Evolutionary conservation across 2,329 filamentous ascomycete species (phyloP).

Genomic region (Colletotrichum sp.): DNA sequence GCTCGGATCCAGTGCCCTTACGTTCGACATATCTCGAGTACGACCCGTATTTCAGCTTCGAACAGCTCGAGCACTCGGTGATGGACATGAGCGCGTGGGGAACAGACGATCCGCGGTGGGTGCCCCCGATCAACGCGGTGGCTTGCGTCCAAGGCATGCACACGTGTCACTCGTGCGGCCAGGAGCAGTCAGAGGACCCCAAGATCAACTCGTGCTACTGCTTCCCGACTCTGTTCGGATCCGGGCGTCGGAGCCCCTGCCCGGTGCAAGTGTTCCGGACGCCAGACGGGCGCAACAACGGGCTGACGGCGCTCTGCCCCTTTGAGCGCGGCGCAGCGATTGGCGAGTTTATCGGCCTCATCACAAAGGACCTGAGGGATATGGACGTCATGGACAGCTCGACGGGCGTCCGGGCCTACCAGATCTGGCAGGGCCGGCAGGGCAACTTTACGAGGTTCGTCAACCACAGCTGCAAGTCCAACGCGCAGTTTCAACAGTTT

Average conservation of each 20-base stretch:
- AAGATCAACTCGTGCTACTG: slow-evolving; percentile 55
- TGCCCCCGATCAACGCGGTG: slow-evolving; percentile 30
- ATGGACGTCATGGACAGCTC: slow-evolving; percentile 60
- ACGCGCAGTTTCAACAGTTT: slow-evolving; percentile 62
- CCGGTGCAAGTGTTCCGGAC: slow-evolving; percentile 60
- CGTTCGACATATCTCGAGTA: slow-evolving; percentile 50
- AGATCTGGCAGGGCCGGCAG: slow-evolving; percentile 62
- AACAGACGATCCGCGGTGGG: slow-evolving; percentile 52
- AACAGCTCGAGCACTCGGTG: slow-evolving; percentile 53
- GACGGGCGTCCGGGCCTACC: slow-evolving; percentile 44
- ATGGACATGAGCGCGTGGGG: slow-evolving; percentile 55
- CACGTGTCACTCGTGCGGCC: slow-evolving; percentile 47
- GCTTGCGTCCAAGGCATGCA: slow-evolving; percentile 24
- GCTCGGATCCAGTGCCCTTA: slow-evolving; percentile 43
- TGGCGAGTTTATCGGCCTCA: slow-evolving; percentile 60
- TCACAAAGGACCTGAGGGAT: slow-evolving; percentile 56
- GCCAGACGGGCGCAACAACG: slow-evolving; percentile 58
- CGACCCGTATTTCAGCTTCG: slow-evolving; percentile 51
- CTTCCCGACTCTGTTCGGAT: slow-evolving; percentile 57
- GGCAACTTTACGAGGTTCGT: slow-evolving; percentile 65
- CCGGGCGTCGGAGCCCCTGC: slow-evolving; percentile 14
- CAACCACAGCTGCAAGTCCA: slow-evolving; percentile 63
- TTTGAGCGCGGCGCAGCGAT: slow-evolving; percentile 58
- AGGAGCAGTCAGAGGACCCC: slow-evolving; percentile 55
- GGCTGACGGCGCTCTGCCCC: slow-evolving; percentile 48